Percentiles rank a stretch among this genome's conserved stretches.
phyloP scores from a whole-genome alignment of 495 filamentous ascomycete species.

The Penicillium lividum region DNA sequence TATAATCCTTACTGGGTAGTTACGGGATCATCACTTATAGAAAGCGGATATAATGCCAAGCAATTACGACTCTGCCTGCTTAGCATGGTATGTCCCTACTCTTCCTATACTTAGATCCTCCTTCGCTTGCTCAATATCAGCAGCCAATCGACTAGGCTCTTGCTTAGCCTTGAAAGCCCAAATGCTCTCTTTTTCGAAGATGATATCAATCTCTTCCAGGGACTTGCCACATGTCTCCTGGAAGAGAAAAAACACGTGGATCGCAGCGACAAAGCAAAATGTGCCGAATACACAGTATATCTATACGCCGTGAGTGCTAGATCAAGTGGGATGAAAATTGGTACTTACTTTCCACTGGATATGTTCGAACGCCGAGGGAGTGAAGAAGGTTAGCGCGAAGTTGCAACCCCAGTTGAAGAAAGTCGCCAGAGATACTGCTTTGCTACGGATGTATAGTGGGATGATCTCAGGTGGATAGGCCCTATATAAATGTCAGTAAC shows the following conservation, averaged over 20 bases:
- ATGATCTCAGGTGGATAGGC: conserved; percentile 24
- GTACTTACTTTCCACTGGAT: conserved; percentile 53
- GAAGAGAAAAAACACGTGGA: conserved; percentile 65
- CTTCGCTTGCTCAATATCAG: conserved; percentile 22
- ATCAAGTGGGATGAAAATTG: background rate
- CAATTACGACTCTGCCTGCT: background rate
- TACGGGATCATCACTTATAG: no score
- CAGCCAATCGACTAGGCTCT: conserved; percentile 14
- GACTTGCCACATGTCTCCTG: conserved; percentile 64
- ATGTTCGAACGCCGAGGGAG: conserved; percentile 59
- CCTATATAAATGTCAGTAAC: conserved; percentile 12
- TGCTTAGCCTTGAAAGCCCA: conserved; percentile 20
- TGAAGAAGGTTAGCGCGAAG: conserved; percentile 60
- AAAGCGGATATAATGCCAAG: background rate
- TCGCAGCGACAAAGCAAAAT: conserved; percentile 58
- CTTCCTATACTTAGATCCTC: conserved; percentile 16
- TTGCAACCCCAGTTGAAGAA: conserved; percentile 30
- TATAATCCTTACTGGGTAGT: no score
- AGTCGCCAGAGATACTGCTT: conserved; percentile 19
- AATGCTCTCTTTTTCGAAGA: conserved; percentile 48
- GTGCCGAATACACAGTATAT: conserved; percentile 22
- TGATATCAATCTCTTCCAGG: conserved; percentile 66
- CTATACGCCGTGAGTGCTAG: conserved; percentile 6
- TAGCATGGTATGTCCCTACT: background rate
- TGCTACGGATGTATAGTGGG: conserved; percentile 24